phyloP scores from a whole-genome alignment of 2,329 filamentous ascomycete genomes.

The Teratosphaeria nubilosa region DNA sequence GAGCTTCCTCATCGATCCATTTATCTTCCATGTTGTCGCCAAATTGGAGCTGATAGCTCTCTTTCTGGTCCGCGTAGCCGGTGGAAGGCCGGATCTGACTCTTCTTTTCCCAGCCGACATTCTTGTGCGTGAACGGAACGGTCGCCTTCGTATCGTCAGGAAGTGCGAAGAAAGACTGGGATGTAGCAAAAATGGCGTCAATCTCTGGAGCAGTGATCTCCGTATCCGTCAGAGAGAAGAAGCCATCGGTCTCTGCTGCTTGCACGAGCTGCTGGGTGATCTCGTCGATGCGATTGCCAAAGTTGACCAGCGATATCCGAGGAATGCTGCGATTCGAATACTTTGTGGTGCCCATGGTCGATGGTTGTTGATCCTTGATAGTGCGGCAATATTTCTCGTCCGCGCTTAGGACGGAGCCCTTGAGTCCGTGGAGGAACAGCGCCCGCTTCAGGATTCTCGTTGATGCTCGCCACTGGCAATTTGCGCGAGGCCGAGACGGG shows the following conservation, averaged over 20 bases:
- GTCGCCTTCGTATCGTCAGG: conserved; percentile 42
- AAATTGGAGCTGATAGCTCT: conserved; percentile 54
- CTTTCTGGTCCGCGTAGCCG: conserved; percentile 48
- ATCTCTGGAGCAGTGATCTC: conserved; percentile 42
- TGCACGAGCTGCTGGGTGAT: conserved; percentile 44
- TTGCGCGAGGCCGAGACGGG: background rate
- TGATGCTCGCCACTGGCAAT: background rate
- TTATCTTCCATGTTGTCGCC: conserved; percentile 43
- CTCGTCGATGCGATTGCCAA: conserved; percentile 41
- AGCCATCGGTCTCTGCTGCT: conserved; percentile 50
- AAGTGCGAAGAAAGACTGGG: conserved; percentile 46
- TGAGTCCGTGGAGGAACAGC: too few species aligned
- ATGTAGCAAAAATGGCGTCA: conserved; percentile 41
- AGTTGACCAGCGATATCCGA: conserved; percentile 46
- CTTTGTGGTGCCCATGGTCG: conserved; percentile 18
- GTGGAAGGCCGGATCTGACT: conserved; percentile 51
- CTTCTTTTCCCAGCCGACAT: conserved; percentile 53
- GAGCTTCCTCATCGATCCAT: conserved; percentile 41
- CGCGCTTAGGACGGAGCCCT: too few species aligned
- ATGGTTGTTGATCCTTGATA: too few species aligned
- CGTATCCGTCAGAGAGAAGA: conserved; percentile 49
- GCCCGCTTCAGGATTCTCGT: too few species aligned
- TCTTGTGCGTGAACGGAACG: conserved; percentile 46
- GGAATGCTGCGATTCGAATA: conserved; percentile 38
- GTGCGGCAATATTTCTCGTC: too few species aligned